A percentile compares a stretch with the other conserved stretches of the same genome.
These are phyloP conservation scores for Ceratocystis albifundus DNA, from an alignment of 2,329 filamentous ascomycete genomes.

Conservation along the genomic window DNA sequence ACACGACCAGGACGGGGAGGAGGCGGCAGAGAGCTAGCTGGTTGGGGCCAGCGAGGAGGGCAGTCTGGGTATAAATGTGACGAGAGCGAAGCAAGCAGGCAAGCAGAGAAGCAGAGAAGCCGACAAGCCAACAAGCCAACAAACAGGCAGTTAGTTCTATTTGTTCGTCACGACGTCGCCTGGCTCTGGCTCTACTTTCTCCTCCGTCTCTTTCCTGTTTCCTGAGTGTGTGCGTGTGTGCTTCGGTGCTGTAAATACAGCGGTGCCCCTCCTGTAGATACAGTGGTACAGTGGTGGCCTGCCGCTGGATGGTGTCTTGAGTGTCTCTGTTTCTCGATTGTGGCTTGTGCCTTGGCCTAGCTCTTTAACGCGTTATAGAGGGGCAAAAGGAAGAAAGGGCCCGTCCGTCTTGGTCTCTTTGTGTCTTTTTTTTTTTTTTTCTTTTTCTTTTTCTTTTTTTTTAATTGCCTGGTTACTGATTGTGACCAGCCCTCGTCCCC, in stretches of 20 bases:
- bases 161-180: not conserved
- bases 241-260: not conserved
- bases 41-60: not conserved
- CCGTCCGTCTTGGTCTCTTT: not conserved
- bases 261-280: not conserved
- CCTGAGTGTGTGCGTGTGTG: not conserved
- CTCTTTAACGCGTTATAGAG: not conserved
- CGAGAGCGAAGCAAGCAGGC: not conserved
- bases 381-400: not conserved
- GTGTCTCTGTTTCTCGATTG: too few relatives aligned
- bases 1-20: too few relatives aligned
- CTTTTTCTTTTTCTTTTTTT: not conserved
- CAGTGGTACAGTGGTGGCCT: too few relatives aligned
- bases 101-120: too few relatives aligned
- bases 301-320: too few relatives aligned
- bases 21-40: not conserved
- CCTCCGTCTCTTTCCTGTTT: not conserved
- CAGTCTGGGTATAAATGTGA: not conserved
- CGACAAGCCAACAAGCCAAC: too few relatives aligned
- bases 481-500: conserved; percentile 40
- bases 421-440: conserved; percentile 3
- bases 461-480: conserved; percentile 18
- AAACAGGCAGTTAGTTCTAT: too few relatives aligned
- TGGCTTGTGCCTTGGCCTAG: too few relatives aligned
- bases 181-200: too few relatives aligned